phyloP scores from a whole-genome alignment of 768 basidiomycete species.

The Flagelloscypha sp. region DNA sequence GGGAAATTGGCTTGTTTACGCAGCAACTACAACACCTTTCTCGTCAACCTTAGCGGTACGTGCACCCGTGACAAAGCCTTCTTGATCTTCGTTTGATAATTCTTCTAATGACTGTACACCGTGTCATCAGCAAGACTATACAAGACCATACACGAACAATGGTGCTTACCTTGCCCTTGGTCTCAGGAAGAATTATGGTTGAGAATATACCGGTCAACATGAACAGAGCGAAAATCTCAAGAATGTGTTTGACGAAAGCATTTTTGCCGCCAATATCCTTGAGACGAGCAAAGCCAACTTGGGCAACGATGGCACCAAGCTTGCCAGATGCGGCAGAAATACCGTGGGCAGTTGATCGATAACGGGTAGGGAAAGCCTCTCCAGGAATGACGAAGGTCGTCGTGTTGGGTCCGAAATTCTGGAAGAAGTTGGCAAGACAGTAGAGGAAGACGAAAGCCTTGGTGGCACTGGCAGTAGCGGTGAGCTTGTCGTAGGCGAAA shows the following conservation, averaged over 20 bases:
- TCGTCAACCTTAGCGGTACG: too few species aligned
- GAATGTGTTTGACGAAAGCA: slow-evolving; percentile 56
- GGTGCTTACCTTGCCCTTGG: slow-evolving; percentile 53
- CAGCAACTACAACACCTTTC: too few species aligned
- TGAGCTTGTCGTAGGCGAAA: slow-evolving; percentile 62
- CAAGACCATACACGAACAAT: too few species aligned
- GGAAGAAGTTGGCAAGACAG: slow-evolving; percentile 85
- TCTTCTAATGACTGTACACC: slow-evolving; percentile 68
- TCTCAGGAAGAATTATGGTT: slow-evolving; percentile 74
- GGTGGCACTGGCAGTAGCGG: slow-evolving; percentile 25
- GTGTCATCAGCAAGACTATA: too few species aligned
- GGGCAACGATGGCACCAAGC: slow-evolving; percentile 73
- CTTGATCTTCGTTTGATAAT: slow-evolving; percentile 64
- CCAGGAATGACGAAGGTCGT: slow-evolving; percentile 79
- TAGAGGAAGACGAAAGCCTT: slow-evolving; percentile 77
- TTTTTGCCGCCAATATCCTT: slow-evolving; percentile 61
- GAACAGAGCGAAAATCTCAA: slow-evolving; percentile 79
- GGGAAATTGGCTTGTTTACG: too few species aligned
- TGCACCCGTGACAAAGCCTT: slow-evolving; percentile 41
- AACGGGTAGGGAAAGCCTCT: slow-evolving; percentile 83
- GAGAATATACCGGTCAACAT: slow-evolving; percentile 83
- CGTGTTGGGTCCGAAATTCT: slow-evolving; percentile 79
- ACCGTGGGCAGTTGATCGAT: slow-evolving; percentile 79
- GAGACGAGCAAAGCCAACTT: slow-evolving; percentile 66
- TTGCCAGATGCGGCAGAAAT: slow-evolving; percentile 81